These are phyloP conservation scores for Pichia terricola DNA, from an alignment of 1,139 yeast species.

Conservation along the genomic window DNA sequence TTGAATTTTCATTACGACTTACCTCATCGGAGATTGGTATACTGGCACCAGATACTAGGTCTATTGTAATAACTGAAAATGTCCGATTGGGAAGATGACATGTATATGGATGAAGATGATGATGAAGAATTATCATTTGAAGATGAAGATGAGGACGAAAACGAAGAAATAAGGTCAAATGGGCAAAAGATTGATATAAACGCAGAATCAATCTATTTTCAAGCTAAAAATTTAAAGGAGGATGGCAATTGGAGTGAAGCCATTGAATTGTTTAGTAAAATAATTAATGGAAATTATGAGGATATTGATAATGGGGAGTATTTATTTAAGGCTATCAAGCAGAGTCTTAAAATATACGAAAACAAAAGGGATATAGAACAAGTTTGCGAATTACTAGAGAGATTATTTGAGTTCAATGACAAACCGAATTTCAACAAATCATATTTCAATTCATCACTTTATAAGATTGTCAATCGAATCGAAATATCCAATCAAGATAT, in stretches of 20 bases:
- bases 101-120: constrained; percentile 26
- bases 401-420: constrained; percentile 20
- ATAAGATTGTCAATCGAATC: constrained; percentile 43
- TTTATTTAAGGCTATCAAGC: constrained; percentile 57
- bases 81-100: constrained; percentile 28
- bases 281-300: constrained; percentile 25
- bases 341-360: constrained; percentile 48
- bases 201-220: constrained; percentile 22
- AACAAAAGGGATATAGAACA: constrained; percentile 27
- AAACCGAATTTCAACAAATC: constrained; percentile 26
- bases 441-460: constrained; percentile 56
- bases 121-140: constrained; percentile 25
- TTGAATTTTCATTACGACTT: no score
- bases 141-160: constrained; percentile 24
- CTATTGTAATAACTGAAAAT: constrained; percentile 2
- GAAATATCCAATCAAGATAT: constrained; percentile 15
- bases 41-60: no score
- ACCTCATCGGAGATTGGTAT: no score
- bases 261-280: constrained; percentile 31
- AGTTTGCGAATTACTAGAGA: constrained; percentile 26
- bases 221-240: constrained; percentile 25
- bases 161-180: constrained; percentile 16
- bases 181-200: constrained; percentile 10
- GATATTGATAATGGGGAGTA: constrained; percentile 24
- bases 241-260: constrained; percentile 50